These are phyloP conservation scores for Ceratopteris richardii DNA, from an alignment of 75 land plant species.

Conservation along the genomic window DNA sequence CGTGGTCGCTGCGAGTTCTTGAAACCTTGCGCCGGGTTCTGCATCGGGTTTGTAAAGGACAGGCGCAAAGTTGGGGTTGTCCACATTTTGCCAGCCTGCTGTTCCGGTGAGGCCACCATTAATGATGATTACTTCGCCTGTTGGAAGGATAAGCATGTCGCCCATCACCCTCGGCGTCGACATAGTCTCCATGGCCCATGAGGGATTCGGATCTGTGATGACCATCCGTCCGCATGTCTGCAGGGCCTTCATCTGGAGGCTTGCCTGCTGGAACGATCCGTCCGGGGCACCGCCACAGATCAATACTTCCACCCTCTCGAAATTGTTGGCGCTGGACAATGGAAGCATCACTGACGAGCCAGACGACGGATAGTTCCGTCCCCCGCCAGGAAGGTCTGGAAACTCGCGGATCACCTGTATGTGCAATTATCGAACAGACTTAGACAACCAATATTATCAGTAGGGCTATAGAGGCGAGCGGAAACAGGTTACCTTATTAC, in stretches of 20 bases:
- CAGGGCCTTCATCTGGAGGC: slow-evolving; percentile 7
- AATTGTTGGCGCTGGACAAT: slow-evolving; percentile 5
- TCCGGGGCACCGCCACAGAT: slow-evolving; percentile 19
- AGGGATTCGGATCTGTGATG: slow-evolving; percentile 16
- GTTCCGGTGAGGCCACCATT: slow-evolving; percentile 51
- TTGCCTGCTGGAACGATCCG: neutral
- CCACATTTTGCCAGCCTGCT: slow-evolving; percentile 53
- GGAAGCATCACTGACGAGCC: slow-evolving; percentile 28
- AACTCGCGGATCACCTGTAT: slow-evolving; percentile 8
- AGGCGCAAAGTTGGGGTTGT: slow-evolving; percentile 33
- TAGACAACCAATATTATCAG: too few species aligned
- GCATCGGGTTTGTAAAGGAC: slow-evolving; percentile 25
- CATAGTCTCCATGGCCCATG: slow-evolving; percentile 17
- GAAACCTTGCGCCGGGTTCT: slow-evolving; percentile 16
- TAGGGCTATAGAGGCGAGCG: too few species aligned
- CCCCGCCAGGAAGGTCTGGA: slow-evolving; percentile 15
- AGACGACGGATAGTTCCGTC: slow-evolving; percentile 21
- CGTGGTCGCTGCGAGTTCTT: slow-evolving; percentile 5
- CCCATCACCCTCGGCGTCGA: slow-evolving; percentile 12
- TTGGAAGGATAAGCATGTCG: slow-evolving; percentile 55
- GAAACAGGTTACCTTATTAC: neutral
- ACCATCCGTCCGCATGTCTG: slow-evolving; percentile 22
- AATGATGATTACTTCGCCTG: slow-evolving; percentile 57
- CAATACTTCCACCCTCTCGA: slow-evolving; percentile 12
- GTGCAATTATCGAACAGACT: too few species aligned